These are phyloP conservation scores for Cryptosporidium sp. DNA, from an alignment of 169 alveolate genomes.

Conservation along the genomic window DNA sequence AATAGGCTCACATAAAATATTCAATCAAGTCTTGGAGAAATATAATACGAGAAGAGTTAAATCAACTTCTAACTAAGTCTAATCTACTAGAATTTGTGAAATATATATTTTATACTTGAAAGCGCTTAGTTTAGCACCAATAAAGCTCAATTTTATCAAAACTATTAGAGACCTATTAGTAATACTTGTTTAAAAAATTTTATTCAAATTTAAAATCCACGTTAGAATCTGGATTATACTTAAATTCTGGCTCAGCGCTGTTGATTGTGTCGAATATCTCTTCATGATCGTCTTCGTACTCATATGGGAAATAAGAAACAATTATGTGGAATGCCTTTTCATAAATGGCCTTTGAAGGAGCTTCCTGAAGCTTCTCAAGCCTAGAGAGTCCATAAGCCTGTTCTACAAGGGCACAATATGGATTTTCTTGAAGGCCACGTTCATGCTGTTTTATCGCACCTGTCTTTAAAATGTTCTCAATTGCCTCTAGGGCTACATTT, in stretches of 20 bases:
- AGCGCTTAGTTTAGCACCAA: neutral
- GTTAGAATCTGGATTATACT: conserved; percentile 29
- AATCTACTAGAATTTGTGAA: neutral
- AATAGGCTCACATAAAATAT: conserved; percentile 4
- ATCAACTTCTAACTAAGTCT: neutral
- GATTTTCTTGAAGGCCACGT: conserved; percentile 85
- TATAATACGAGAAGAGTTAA: neutral
- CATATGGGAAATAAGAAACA: conserved; percentile 80
- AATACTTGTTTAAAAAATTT: neutral
- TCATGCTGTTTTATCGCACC: conserved; percentile 87
- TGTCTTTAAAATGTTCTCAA: conserved; percentile 90
- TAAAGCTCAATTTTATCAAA: neutral
- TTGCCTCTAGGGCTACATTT: conserved; percentile 91
- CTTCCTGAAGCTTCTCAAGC: conserved; percentile 84
- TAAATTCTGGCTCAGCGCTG: conserved; percentile 27
- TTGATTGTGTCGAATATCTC: conserved; percentile 18
- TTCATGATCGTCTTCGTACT: conserved; percentile 68
- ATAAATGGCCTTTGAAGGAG: conserved; percentile 83
- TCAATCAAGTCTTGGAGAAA: neutral
- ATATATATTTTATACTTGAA: neutral
- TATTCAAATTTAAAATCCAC: conserved; percentile 52
- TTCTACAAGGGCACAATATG: conserved; percentile 87
- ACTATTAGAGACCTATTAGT: neutral
- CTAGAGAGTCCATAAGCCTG: conserved; percentile 82
- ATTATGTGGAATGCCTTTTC: conserved; percentile 82